Evolutionary conservation across 2,329 filamentous ascomycete genomes (phyloP), one percentile per base, ranked within the genome.

Genomic region (Pseudopyrenochaeta lycopersici): DNA sequence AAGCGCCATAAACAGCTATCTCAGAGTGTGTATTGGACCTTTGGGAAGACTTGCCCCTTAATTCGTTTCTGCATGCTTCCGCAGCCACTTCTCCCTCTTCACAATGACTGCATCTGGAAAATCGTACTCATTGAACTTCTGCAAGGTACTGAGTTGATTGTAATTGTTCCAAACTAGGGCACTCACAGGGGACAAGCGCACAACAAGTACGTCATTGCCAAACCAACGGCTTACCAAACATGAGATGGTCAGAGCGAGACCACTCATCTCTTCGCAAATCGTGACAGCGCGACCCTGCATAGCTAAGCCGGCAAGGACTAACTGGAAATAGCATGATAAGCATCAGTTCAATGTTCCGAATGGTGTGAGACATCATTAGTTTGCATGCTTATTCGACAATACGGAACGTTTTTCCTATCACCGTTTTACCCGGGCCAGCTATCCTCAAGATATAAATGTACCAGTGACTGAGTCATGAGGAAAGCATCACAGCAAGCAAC

Each of bases 291-390:
- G 15, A 14, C 36, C 36, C 14, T 32, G 36, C 46, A 15, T 9
- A 7, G 18, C 27, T 33, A 20, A 48, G 23, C 46, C 21, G 46
- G 46, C 14, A 23, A 3, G 29, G 14, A 48, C 27, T 21, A 35
- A 48, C 35, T 48, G 23, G 36, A 29, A 11, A 23, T 5, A 32
- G 52, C 55, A 46, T 29, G 33, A 52, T 52, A 49, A 49, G 47
- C 47, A 54, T 55, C 47, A 54, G 17, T 52, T 41, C 43, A 43
- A 29, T n/a, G 30, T 10, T 23, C 40, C 46, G 42, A 40, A 42
- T 38, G 27, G 29, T 39, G 33, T 32, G 38, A 40, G 23, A 23
- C 29, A 36, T 14, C 54, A 45, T 56, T 49, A 56, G 39, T 32
- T 42, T 42, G 40, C 44, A 46, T 42, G 44, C 17, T 15, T 27